Base-by-base conservation (phyloP, 106 monocot genomes). In the Chionographis japonica region DNA sequence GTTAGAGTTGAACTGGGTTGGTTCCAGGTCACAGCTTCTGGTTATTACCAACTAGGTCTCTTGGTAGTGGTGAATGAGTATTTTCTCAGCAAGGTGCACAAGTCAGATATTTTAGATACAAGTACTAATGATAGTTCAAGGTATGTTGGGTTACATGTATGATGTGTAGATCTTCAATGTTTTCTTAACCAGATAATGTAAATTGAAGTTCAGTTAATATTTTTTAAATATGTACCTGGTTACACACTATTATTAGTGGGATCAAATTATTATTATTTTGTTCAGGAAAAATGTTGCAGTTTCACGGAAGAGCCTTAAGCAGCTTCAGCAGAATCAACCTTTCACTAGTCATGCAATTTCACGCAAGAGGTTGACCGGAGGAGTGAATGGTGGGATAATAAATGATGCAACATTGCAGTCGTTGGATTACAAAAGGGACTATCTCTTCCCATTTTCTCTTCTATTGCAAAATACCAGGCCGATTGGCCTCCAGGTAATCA, bases 21-120 rank as follows among this genome's bases (percentile, higher is more conserved):
- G 94, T 94, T 94, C 69, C 94, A 91, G 74, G 81, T 81, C 4
- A 94, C 94, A 40, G 83, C 91, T 83, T 88, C 94, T 74, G 88
- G 94, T 63, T 94, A 94, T 73, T 91, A 91, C 71, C 94, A 94
- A 68, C 65, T 91, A 61, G 94, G 94, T 36, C 72, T 91, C 17
- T 65, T 94, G 14, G 79, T 91, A 52, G 63, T 74, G 36, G 65
- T 85, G 42, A 83, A 74, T 57, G 83, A 87, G 60, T 40, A 66
- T 52, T 73, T 81, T 66, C 63, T 69, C 60, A 77, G 66, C 6
- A 78, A 46, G 63, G 63, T 63, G 12, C 67, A 85, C 50, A 79
- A 72, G 19, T 61, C 73, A 66, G 79, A 85, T 19, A 58, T 71
- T 36, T 40, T 63, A 56, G 82, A 82, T 67, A 52, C 84, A 63